Percentiles rank a stretch among this genome's conserved stretches.
phyloP scores from a whole-genome alignment of 2,329 filamentous ascomycete genomes.

The Diaporthe sp. region DNA sequence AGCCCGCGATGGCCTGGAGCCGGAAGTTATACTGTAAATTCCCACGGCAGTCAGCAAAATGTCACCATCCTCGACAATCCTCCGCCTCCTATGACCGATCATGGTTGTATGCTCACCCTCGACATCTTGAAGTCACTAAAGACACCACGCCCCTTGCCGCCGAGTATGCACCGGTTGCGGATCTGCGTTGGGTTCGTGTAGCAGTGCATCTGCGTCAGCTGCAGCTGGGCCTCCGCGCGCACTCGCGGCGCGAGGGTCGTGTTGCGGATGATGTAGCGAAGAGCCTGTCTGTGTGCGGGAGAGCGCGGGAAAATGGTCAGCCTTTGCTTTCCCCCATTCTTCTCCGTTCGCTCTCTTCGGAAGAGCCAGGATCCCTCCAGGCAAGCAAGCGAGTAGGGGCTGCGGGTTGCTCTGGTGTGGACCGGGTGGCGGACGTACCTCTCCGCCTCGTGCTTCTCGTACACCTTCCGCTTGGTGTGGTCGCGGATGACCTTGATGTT shows the following conservation, averaged over 20 bases:
- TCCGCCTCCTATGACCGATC: background rate
- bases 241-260: conserved; percentile 85
- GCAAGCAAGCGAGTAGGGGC: too few relatives aligned
- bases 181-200: conserved; percentile 96
- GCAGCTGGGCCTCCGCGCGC: conserved; percentile 91
- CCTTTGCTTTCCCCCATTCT: too few relatives aligned
- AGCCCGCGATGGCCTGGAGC: conserved; percentile 86
- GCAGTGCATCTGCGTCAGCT: conserved; percentile 94
- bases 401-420: too few relatives aligned
- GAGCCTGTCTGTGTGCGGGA: conserved; percentile 78
- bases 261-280: conserved; percentile 94
- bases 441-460: conserved; percentile 87
- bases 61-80: conserved; percentile 9
- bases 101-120: conserved; percentile 73
- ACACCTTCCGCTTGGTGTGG: conserved; percentile 96
- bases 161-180: conserved; percentile 91
- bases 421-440: conserved; percentile 69
- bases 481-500: conserved; percentile 92
- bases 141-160: conserved; percentile 92
- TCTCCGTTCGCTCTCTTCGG: background rate
- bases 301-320: background rate
- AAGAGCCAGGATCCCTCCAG: too few relatives aligned
- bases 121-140: conserved; percentile 93
- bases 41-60: conserved; percentile 47
- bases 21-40: conserved; percentile 86